Conservation (phyloP, 2,329 filamentous ascomycete species). For the Cytospora piceicola region DNA sequence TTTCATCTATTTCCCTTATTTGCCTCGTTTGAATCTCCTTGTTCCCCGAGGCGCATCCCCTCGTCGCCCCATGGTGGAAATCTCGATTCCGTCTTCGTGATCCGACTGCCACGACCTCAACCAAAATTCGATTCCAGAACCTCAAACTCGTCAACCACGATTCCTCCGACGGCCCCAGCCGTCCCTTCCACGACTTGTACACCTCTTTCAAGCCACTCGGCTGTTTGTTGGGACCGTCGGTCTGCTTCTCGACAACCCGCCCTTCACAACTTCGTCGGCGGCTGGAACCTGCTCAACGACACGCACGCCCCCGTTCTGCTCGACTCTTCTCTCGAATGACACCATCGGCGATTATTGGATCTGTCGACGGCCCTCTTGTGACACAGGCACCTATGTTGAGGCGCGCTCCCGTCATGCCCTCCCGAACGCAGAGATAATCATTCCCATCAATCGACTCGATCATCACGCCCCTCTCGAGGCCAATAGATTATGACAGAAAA, state of each 20-base stretch:
- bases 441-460: constrained; percentile 45
- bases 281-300: constrained; percentile 23
- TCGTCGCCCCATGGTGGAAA: constrained; percentile 34
- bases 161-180: constrained; percentile 7
- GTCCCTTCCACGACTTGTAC: constrained; percentile 5
- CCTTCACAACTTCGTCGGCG: constrained; percentile 16
- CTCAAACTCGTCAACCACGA: constrained; percentile 7
- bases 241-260: constrained; percentile 6
- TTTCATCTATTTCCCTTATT: constrained; percentile 30
- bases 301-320: constrained; percentile 9
- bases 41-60: constrained; percentile 39
- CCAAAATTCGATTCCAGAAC: constrained; percentile 24
- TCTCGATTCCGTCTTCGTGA: constrained; percentile 32
- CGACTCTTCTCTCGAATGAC: constrained; percentile 20
- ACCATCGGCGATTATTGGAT: constrained; percentile 28
- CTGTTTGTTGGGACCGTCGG: constrained; percentile 14
- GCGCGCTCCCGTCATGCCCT: constrained; percentile 62
- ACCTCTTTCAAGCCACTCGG: constrained; percentile 7
- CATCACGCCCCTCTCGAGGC: constrained; percentile 47
- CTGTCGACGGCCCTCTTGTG: constrained; percentile 28
- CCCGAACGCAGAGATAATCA: constrained; percentile 57
- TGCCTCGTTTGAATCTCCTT: constrained; percentile 36
- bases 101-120: constrained; percentile 32
- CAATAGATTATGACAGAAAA: constrained; percentile 66
- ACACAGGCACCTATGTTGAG: constrained; percentile 39